Conservation (phyloP, 192 early-diverging fungal genomes). For the Lobosporangium transversale region DNA sequence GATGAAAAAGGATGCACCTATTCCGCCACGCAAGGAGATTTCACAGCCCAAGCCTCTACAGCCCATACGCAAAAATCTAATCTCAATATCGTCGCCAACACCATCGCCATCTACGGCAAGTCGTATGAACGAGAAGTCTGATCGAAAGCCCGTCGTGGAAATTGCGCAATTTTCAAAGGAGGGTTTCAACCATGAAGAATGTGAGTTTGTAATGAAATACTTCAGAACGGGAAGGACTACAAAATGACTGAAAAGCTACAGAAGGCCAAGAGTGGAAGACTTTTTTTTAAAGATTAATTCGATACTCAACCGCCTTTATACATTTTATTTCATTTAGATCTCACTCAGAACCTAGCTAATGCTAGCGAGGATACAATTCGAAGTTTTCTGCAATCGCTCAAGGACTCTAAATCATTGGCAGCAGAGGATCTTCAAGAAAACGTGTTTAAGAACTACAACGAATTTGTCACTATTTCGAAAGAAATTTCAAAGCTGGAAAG, state of each 20-base stretch:
- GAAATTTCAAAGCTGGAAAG: constrained; percentile 83
- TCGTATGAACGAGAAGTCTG: constrained; percentile 8
- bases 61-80: constrained; percentile 39
- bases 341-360: constrained; percentile 60
- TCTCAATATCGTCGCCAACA: constrained; percentile 41
- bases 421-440: constrained; percentile 81
- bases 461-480: constrained; percentile 88
- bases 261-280: background rate
- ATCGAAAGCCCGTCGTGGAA: constrained; percentile 53
- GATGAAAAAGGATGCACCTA: constrained; percentile 14
- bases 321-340: constrained; percentile 51
- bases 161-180: constrained; percentile 62
- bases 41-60: constrained; percentile 21
- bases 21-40: constrained; percentile 23
- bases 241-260: no score
- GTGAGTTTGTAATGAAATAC: constrained; percentile 45
- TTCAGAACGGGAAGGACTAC: no score
- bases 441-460: constrained; percentile 85
- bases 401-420: constrained; percentile 73
- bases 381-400: constrained; percentile 63
- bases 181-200: constrained; percentile 64
- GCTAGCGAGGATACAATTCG: constrained; percentile 68
- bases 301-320: background rate
- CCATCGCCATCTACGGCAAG: constrained; percentile 17
- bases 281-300: background rate